These are phyloP conservation scores for Chlorella vulgaris DNA, from an alignment of 139 green algal species.

Conservation along the genomic window DNA sequence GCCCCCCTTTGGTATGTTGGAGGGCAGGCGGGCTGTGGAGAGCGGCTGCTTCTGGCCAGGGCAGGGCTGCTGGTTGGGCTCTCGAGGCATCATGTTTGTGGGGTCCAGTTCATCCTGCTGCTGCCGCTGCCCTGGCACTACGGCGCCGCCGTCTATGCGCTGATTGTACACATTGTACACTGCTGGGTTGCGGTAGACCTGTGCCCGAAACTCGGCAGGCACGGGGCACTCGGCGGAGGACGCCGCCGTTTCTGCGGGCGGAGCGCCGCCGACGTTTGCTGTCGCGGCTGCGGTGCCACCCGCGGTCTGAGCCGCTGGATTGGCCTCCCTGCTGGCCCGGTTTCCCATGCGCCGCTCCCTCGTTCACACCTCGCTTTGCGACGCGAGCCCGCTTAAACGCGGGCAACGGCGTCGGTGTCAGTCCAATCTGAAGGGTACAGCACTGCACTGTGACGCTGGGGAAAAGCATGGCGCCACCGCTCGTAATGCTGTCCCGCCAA, in stretches of 20 bases:
- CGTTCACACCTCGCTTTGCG: too few species aligned
- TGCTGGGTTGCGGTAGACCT: slow-evolving; percentile 40
- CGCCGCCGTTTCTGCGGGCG: neutral
- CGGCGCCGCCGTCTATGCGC: slow-evolving; percentile 54
- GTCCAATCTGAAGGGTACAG: too few species aligned
- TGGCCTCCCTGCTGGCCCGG: slow-evolving; percentile 16
- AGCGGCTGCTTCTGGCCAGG: slow-evolving; percentile 82
- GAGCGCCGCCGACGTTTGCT: neutral
- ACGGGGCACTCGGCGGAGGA: slow-evolving; percentile 41
- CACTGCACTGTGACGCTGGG: too few species aligned
- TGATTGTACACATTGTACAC: slow-evolving; percentile 96
- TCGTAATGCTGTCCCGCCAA: too few species aligned
- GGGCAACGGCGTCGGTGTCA: too few species aligned
- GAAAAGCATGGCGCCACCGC: too few species aligned
- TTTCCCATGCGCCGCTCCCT: slow-evolving; percentile 31
- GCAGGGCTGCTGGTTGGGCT: slow-evolving; percentile 87
- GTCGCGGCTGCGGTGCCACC: neutral
- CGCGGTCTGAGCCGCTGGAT: neutral
- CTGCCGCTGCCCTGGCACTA: slow-evolving; percentile 1
- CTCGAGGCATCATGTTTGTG: slow-evolving; percentile 92
- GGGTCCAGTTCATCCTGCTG: slow-evolving; percentile 68
- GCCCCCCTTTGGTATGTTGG: slow-evolving; percentile 92
- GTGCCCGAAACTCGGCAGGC: slow-evolving; percentile 26
- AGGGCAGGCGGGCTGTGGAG: slow-evolving; percentile 70
- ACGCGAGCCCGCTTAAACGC: too few species aligned